Base-by-base conservation (phyloP, 2,329 filamentous ascomycete genomes). In the Diaporthe vaccinii region DNA sequence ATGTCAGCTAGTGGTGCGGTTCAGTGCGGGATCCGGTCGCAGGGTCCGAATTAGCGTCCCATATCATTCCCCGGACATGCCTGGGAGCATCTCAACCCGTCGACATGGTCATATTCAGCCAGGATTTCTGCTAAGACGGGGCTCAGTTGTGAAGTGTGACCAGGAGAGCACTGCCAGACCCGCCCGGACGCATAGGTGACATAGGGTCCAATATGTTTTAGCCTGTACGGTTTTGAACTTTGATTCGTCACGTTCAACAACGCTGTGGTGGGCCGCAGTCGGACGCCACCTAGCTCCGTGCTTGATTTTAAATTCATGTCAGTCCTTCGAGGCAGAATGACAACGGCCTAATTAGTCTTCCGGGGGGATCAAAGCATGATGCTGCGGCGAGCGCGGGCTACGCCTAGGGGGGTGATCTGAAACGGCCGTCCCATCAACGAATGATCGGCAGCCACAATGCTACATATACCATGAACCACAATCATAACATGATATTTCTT, bases 371-470 rank as follows among this genome's bases (percentile, higher is more conserved):
- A 17, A 49, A 36, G 62, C 62, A 68, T 65, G 14, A 46, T 31
- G 61, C n/a, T 20, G 41, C 44, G 44, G 22, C 2, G 6, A 20
- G 62, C 28, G 62, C 62, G 44, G 62, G 61, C 44, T 51, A 9
- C 28, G 22, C 62, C 28, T 39, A 51, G 44, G 44, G 62, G 62
- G 17, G 0, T 9, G 44, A 68, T 53, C 62, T 68, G 62, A 68
- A 68, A 68, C 62, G 22, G 44, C 62, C 44, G 62, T 68, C 62
- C 62, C 62, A 68, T 51, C 62, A 51, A 53, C 62, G 62, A 68
- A 68, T 68, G 62, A 68, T 68, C 62, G 53, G 44, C 62, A 68
- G 62, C 62, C 44, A 68, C 44, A 53, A 68, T 68, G 62, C 44
- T 53, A 68, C 62, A 51, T 53, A 68, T 68, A 53, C 31, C 62